phyloP scores from a whole-genome alignment of 169 alveolate species.

The Ichthyophthirius multifiliis region DNA sequence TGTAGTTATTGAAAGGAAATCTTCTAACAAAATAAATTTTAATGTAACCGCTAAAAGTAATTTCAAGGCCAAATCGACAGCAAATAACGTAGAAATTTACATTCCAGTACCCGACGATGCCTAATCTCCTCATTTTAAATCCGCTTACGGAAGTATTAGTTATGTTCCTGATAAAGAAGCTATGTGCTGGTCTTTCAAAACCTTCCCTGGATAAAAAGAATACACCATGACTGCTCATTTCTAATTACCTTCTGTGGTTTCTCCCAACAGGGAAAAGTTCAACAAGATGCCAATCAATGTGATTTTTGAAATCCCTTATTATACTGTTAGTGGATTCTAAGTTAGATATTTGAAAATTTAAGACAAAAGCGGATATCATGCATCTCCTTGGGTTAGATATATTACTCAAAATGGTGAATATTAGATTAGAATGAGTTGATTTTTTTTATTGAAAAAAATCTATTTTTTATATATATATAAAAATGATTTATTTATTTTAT shows the following conservation, averaged over 20 bases:
- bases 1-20: constrained; percentile 86
- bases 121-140: constrained; percentile 92
- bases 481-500: no score
- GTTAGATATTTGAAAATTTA: constrained; percentile 97
- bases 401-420: constrained; percentile 99
- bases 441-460: no score
- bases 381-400: constrained; percentile 99
- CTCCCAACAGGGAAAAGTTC: constrained; percentile 91
- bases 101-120: constrained; percentile 99
- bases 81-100: constrained; percentile 95
- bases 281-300: constrained; percentile 94
- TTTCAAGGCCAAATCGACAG: constrained; percentile 93
- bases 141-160: constrained; percentile 95
- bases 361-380: constrained; percentile 97
- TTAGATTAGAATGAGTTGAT: constrained; percentile 95
- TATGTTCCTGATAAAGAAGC: constrained; percentile 96
- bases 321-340: constrained; percentile 98
- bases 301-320: constrained; percentile 99
- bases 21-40: constrained; percentile 92
- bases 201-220: constrained; percentile 98
- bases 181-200: constrained; percentile 95
- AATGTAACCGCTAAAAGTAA: constrained; percentile 91
- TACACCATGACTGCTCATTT: constrained; percentile 95
- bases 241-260: constrained; percentile 95
- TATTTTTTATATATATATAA: no score